Evolutionary conservation across 2,329 filamentous ascomycete species (phyloP).

Genomic region (Diplocarpon mali): DNA sequence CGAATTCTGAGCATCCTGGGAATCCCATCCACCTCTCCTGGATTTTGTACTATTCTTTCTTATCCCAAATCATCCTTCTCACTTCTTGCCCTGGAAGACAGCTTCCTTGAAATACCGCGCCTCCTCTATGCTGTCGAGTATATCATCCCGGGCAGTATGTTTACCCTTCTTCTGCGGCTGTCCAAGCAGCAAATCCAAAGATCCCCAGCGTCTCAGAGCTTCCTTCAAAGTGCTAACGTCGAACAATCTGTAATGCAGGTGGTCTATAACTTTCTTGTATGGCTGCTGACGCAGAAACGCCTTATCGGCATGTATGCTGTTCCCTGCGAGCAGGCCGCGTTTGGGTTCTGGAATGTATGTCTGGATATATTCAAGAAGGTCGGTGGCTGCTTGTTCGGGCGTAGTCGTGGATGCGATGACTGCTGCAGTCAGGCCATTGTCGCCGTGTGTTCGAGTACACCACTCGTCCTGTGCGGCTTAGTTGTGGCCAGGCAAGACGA

Average conservation of each 20-base stretch:
- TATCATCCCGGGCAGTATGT: slow-evolving; percentile 81
- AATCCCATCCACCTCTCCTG: no score
- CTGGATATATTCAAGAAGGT: slow-evolving; percentile 69
- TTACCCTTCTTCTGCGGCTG: slow-evolving; percentile 63
- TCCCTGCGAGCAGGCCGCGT: slow-evolving; percentile 72
- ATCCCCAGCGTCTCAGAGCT: slow-evolving; percentile 71
- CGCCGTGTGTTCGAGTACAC: slow-evolving; percentile 72
- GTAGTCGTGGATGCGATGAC: slow-evolving; percentile 65
- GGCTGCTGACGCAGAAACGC: slow-evolving; percentile 67
- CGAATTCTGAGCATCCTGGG: no score
- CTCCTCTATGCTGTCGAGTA: slow-evolving; percentile 90
- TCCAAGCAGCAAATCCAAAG: slow-evolving; percentile 43
- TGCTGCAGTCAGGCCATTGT: slow-evolving; percentile 69
- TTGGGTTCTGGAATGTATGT: slow-evolving; percentile 55
- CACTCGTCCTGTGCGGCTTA: slow-evolving; percentile 50
- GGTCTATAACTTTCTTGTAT: slow-evolving; percentile 60
- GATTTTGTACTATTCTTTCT: no score
- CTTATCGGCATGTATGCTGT: slow-evolving; percentile 84
- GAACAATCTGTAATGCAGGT: slow-evolving; percentile 81
- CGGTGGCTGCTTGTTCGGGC: slow-evolving; percentile 55
- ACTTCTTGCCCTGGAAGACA: slow-evolving; percentile 42
- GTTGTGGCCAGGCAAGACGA: slow-evolving; percentile 1
- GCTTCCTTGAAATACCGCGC: slow-evolving; percentile 68
- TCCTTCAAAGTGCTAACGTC: slow-evolving; percentile 93
- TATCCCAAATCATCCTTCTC: background rate